Base-by-base conservation (phyloP, 495 filamentous ascomycete genomes). In the Xylaria nigripes region DNA sequence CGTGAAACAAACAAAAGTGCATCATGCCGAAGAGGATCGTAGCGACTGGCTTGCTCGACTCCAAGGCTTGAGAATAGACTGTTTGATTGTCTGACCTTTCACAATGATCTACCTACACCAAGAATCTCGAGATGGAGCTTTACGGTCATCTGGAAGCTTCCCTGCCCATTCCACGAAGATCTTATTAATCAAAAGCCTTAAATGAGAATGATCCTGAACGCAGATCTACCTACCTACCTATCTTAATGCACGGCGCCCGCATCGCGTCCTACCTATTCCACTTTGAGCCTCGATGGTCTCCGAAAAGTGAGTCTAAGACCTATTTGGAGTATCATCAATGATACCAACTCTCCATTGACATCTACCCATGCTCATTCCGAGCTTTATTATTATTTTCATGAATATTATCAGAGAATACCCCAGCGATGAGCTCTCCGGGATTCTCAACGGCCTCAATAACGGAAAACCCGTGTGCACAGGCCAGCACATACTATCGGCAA, bases 11-110 rank as follows among this genome's bases (percentile, higher is more conserved):
- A 23, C 16, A 12, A 24, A 21, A 12, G 34, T 13, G 29, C 18
- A 12, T 15, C 8, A 40, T 25, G 19, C 3, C 3, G 43, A 29
- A 8, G 51, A 54, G 13, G 45, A 53, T 16, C 38, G 45, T 16
- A 52, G 34, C 2, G 57, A 70, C 38, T 76, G 73, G 73, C 44
- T 76, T 49, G 54, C 60, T 25, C 61, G 63, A 47, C 22, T 75
- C 9, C 65, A 65, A 45, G 62, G 61, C 3, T 51, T 68, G 42
- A 51, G 58, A 18, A 67, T 70, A 19, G 67, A 72, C 43, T 70
- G 62, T 42, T 52, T 76, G 55, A 71, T 76, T 45, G 70, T 76
- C 24, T 75, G 48, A 59, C 27, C 9, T 40, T 3, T 18, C 36
- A 40, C 27, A 0, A 25, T 6, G 21, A 19, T 7, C 24, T 10